Evolutionary conservation across 2,329 filamentous ascomycete species (phyloP).

Genomic region (Coleophoma crateriformis): DNA sequence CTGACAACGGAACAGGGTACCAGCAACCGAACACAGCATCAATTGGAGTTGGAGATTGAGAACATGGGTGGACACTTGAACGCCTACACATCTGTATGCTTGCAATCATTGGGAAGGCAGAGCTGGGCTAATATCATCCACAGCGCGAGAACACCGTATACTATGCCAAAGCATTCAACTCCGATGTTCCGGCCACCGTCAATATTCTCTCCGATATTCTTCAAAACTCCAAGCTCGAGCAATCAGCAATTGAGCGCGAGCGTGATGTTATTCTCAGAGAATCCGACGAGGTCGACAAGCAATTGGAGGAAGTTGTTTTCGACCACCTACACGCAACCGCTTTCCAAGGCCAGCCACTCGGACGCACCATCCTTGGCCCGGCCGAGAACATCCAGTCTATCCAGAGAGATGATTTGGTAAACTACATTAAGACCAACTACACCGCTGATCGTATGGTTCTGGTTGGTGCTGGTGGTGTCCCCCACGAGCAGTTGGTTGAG

Average conservation of each 20-base stretch:
- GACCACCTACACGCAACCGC: constrained; percentile 98
- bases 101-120: constrained; percentile 18
- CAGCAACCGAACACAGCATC: constrained; percentile 87
- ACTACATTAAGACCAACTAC: constrained; percentile 99
- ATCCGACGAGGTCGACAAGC: constrained; percentile 99
- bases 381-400: constrained; percentile 98
- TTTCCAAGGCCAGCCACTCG: constrained; percentile 92
- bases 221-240: constrained; percentile 97
- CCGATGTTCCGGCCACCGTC: constrained; percentile 91
- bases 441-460: constrained; percentile 99
- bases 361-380: constrained; percentile 94
- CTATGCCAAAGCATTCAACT: constrained; percentile 99
- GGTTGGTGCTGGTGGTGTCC: constrained; percentile 88
- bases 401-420: constrained; percentile 79
- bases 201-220: constrained; percentile 99
- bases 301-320: constrained; percentile 98
- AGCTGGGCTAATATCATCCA: constrained; percentile 14
- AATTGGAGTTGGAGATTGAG: constrained; percentile 98
- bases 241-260: constrained; percentile 89
- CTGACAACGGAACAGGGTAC: constrained; percentile 61
- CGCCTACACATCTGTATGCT: constrained; percentile 93
- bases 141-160: constrained; percentile 99
- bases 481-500: constrained; percentile 89
- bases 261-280: constrained; percentile 97
- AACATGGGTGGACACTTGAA: constrained; percentile 99